These are phyloP conservation scores for Acanthamoeba lenticulata DNA, from an alignment of 208 protist genomes.

Conservation along the genomic window DNA sequence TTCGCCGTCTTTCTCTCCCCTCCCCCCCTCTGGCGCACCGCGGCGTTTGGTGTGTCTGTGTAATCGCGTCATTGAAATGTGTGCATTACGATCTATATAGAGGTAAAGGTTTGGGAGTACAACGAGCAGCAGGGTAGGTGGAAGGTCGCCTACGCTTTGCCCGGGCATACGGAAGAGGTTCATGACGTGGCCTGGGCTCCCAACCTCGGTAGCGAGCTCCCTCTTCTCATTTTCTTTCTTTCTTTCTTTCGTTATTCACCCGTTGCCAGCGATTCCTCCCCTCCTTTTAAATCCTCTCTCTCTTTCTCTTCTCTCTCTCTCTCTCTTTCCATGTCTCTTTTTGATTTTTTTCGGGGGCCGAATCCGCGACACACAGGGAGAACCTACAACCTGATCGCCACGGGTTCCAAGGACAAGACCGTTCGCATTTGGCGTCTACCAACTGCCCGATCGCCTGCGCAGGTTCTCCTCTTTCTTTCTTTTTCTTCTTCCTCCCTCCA, in stretches of 20 bases:
- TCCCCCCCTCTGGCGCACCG: too few relatives aligned
- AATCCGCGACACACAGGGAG: background rate
- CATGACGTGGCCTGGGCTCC: constrained; percentile 87
- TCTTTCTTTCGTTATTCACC: background rate
- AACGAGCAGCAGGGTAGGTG: background rate
- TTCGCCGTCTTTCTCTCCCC: too few relatives aligned
- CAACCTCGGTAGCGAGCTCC: constrained; percentile 70
- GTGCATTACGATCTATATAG: background rate
- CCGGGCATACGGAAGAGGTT: constrained; percentile 68
- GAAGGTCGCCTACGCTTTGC: background rate
- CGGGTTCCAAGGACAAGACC: constrained; percentile 80
- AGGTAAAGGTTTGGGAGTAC: constrained; percentile 32
- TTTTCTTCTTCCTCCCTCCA: background rate
- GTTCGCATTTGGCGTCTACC: constrained; percentile 82
- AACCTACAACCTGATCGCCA: constrained; percentile 87
- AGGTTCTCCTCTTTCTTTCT: too few relatives aligned
- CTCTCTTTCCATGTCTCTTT: background rate
- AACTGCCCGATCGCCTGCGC: constrained; percentile 35
- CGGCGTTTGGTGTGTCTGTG: background rate
- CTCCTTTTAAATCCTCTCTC: too few relatives aligned
- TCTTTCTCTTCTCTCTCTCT: background rate
- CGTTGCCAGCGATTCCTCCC: too few relatives aligned
- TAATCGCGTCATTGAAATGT: background rate
- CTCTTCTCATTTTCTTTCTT: constrained; percentile 5
- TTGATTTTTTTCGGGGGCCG: background rate